These are phyloP conservation scores for Suhomyces panamericanus DNA, from an alignment of 1,139 yeast genomes.

Conservation along the genomic window DNA sequence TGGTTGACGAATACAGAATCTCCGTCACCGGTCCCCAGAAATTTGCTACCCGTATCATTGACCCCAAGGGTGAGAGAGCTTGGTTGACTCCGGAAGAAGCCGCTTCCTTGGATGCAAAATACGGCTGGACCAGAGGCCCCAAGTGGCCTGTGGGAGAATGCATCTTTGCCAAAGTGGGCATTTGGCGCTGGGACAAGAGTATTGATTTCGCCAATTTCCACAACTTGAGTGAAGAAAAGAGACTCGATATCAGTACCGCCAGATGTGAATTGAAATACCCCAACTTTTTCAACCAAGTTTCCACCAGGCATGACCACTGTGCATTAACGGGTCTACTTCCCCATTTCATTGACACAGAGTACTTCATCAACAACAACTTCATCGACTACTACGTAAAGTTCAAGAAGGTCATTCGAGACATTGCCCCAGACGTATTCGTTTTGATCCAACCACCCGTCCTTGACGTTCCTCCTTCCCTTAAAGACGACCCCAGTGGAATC, in stretches of 20 bases:
- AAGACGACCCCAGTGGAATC: constrained; percentile 46
- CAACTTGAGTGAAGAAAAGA: constrained; percentile 22
- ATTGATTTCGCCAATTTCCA: constrained; percentile 24
- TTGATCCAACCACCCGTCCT: constrained; percentile 84
- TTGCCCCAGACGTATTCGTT: constrained; percentile 50
- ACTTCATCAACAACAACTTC: constrained; percentile 63
- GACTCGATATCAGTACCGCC: constrained; percentile 37
- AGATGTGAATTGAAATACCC: constrained; percentile 33
- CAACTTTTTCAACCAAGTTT: constrained; percentile 32
- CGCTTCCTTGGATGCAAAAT: constrained; percentile 49
- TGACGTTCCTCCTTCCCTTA: constrained; percentile 71
- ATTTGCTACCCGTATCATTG: constrained; percentile 53
- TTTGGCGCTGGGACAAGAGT: constrained; percentile 58
- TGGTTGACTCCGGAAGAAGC: constrained; percentile 60
- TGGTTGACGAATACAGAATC: constrained; percentile 66
- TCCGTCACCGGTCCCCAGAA: constrained; percentile 74
- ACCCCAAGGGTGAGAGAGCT: constrained; percentile 65
- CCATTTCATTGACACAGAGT: constrained; percentile 48
- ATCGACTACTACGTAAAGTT: constrained; percentile 56
- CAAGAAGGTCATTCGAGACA: constrained; percentile 48
- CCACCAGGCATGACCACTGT: constrained; percentile 23
- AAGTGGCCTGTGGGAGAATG: constrained; percentile 75
- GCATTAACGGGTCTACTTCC: constrained; percentile 23
- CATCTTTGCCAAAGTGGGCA: constrained; percentile 74
- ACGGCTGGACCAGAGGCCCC: constrained; percentile 66